Base-by-base conservation (phyloP, 768 basidiomycete genomes). In the Boletus vermiculosoides region DNA sequence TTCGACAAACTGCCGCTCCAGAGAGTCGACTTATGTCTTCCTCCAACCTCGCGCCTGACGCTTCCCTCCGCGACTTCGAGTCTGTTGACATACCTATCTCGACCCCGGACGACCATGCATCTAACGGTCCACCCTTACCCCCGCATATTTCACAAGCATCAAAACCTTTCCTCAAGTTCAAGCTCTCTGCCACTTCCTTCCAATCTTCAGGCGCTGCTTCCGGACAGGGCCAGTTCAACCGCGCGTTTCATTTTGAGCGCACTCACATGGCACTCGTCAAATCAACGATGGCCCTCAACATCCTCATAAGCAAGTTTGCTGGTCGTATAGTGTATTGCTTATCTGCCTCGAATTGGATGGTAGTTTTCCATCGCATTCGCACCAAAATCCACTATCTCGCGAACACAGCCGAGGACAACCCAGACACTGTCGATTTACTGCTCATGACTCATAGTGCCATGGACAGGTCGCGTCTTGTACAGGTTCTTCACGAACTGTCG, bases 281-380 rank as follows among this genome's bases (percentile, higher is more conserved):
- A 54, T 84, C 83, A 0, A 66, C 80, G 1, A 68, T 77, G 52
- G 77, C 84, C 8, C 76, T 91, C 50, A 85, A 83, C 59, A 74
- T 77, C 22, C 75, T 88, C 25, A 85, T 92, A 57, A 80, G 83
- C 52, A 85, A 86, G 66, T 90, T 81, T 63, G 81, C 88, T 22
- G 88, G 90, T 12, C 83, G 87, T 48, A 85, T 95, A 59, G 82
- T 96, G 28, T 94, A 89, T 66, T 87, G 88, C 66, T 80, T 98
- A 18, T 94, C 94, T 2, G 87, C 90, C 1, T 88, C 88, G 13
- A 95, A 96, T 69, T 97, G 94, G 92, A 69, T 73, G 50, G 82
- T 90, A 9, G 87, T 96, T 16, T 84, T 89, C 63, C 71, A 78
- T 22, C 80, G 91, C 31, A 80, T 95, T 53, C 81, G 85, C 45